phyloP scores from a whole-genome alignment of 352 stramenopile species.

The Blastocystis sp. region DNA sequence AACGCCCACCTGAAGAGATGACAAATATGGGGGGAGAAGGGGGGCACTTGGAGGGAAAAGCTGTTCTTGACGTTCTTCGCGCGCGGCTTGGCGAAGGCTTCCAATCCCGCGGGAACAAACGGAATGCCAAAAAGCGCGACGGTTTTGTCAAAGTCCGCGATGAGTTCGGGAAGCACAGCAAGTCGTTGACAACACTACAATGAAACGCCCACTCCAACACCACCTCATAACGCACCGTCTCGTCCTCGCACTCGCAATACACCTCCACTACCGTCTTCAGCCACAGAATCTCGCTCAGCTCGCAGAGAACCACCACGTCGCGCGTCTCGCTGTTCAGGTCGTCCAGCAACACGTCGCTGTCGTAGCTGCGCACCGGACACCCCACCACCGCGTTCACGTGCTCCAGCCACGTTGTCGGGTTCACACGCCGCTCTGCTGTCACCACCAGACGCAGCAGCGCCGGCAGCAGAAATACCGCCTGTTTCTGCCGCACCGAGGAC shows the following conservation, averaged over 20 bases:
- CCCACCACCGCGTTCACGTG: slow-evolving; percentile 39
- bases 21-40: background rate
- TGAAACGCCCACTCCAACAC: background rate
- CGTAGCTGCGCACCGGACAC: background rate
- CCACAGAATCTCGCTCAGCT: slow-evolving; percentile 12
- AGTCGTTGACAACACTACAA: background rate
- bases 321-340: background rate
- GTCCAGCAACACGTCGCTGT: slow-evolving; percentile 13
- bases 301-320: background rate
- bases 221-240: background rate
- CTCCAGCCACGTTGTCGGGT: background rate
- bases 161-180: background rate
- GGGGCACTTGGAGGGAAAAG: slow-evolving; percentile 12
- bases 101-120: slow-evolving; percentile 53
- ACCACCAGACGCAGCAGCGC: slow-evolving; percentile 24
- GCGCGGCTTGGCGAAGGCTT: background rate
- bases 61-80: slow-evolving; percentile 18
- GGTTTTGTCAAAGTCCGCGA: background rate
- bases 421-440: background rate
- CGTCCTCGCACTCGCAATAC: background rate
- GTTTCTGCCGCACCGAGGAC: background rate
- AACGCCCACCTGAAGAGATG: slow-evolving; percentile 5
- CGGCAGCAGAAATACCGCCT: slow-evolving; percentile 42
- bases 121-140: background rate
- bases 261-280: background rate